phyloP scores from a whole-genome alignment of 495 filamentous ascomycete genomes.

The Xylaria venustula region DNA sequence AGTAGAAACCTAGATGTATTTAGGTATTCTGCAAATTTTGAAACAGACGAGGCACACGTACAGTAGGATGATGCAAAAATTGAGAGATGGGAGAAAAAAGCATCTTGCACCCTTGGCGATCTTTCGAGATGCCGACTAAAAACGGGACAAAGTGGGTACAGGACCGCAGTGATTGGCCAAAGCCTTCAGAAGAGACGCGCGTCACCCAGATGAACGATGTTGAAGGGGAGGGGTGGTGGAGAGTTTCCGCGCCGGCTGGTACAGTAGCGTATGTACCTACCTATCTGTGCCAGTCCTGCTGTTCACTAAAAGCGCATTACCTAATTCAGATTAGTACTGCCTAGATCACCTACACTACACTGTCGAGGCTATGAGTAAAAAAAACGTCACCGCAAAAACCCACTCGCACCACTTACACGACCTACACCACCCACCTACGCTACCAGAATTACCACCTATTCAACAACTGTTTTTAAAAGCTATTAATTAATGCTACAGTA shows the following conservation, averaged over 20 bases:
- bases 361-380: too few species aligned
- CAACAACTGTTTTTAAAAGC: too few species aligned
- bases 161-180: not conserved
- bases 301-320: too few species aligned
- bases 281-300: too few species aligned
- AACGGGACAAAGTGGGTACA: not conserved
- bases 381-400: too few species aligned
- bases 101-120: not conserved
- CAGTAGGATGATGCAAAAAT: not conserved
- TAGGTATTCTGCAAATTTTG: not conserved
- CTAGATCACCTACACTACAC: too few species aligned
- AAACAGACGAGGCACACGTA: not conserved
- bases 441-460: too few species aligned
- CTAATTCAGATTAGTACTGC: too few species aligned
- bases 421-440: not conserved
- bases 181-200: slow-evolving; percentile 7
- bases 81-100: not conserved
- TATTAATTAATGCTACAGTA: too few species aligned
- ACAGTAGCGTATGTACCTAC: too few species aligned
- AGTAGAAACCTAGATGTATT: not conserved
- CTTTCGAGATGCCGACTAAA: not conserved
- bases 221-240: slow-evolving; percentile 5
- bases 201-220: slow-evolving; percentile 8
- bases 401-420: too few species aligned
- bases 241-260: not conserved